Evolutionary conservation across 164 flowering plant species (phyloP), one percentile per base, ranked within the genome.

Genomic region (Umbilicus rupestris): DNA sequence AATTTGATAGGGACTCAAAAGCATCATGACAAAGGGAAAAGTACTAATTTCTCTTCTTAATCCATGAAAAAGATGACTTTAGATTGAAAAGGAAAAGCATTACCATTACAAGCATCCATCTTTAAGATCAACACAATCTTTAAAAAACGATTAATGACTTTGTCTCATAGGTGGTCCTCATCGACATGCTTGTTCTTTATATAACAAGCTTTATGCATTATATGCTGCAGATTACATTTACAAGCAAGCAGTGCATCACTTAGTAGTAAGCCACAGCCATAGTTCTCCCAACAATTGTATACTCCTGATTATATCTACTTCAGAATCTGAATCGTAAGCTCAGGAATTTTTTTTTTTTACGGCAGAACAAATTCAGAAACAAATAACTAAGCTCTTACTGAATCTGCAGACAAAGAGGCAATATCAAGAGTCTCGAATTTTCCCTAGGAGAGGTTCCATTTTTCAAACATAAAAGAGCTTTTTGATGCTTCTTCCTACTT

Each of bases 401-500:
- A 46, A 46, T 46, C 50, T 3, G 3, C 50, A 46, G 16, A 17
- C n/a, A 16, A 5, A 16, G 20, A 5, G 20, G 20, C n/a, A 17
- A 16, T 16, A 17, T 16, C 37, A 35, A 35, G 37, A 1, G 37
- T 33, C 37, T 33, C 37, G 37, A 33, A 33, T 33, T 6, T 33
- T 33, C 44, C 44, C 44, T 41, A 9, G 44, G 7, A 46, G 50
- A 50, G 26, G 57, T 50, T 50, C 10, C 57, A 50, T 50, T 50
- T n/a, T 20, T 22, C 7, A 6, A 19, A 22, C 44, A 22, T 5
- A 20, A 50, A 22, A 50, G 7, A 50, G 28, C 57, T 50, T 50
- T 50, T 50, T 7, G 29, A 50, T 50, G 57, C 57, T 50, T 50
- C 12, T 50, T 50, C 57, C 57, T 22, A 50, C 28, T 50, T 50